Base-by-base conservation (phyloP, 352 stramenopile species). In the Aphanomyces invadans region DNA sequence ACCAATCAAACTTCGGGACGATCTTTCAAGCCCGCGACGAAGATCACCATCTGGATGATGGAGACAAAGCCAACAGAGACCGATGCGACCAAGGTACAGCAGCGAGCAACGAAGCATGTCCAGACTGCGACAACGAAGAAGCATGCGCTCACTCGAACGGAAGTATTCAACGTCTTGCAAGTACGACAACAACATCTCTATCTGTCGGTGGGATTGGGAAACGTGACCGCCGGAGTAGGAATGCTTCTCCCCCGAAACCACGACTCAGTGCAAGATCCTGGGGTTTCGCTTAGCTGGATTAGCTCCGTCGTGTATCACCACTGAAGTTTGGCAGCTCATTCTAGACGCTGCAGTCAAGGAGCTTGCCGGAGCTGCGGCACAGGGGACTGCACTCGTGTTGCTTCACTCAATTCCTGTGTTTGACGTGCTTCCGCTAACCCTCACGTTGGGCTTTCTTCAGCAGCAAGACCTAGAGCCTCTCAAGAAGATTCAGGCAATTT, bases 391-490 rank as follows among this genome's bases (percentile, higher is more conserved):
- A 9, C 70, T 74, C 0, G 72, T 81, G 60, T 55, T 94, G 19
- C 57, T 79, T 15, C 63, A 77, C 66, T 73, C 79, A 29, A 68
- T 89, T 57, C 75, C 80, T 19, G 68, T 88, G 26, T 63, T 94
- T 15, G 72, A 79, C 60, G 70, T 81, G 33, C 67, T 90, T 26
- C 85, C 85, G 21, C 29, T 83, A 19, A 74, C 76, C 33, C 74
- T 89, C 17, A 71, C 91, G 23, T 60, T 93, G 17, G 55, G 74
- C 0, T 90, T 94, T 44, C 64, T 94, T 26, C 63, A 85, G 23
- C 73, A 81, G 9, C 71, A 73, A 11, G 85, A 94, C 54, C 78
- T 79, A 39, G 83, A 91, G 39, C 78, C 80, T 0, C 87, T 90
- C 77, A 92, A 90, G 65, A 90, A 90, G 54, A 62, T 94, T 45